Base-by-base conservation (phyloP, 305 asterid species). In the Fraxinus xanthoxyloides region DNA sequence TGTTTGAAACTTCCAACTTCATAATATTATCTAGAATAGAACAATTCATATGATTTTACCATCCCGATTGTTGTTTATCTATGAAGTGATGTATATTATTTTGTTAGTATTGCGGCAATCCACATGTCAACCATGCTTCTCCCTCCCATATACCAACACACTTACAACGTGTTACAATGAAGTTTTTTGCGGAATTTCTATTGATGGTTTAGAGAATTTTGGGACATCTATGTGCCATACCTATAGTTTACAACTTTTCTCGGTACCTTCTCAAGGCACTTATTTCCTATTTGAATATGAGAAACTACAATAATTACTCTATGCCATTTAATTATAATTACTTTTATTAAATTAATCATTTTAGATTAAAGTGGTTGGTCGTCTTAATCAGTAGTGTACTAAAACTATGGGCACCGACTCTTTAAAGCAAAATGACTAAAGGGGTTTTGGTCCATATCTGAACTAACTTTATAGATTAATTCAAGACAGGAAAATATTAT, bases 361-460 rank as follows among this genome's bases (percentile, higher is more conserved):
- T 26, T 59, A 0, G 10, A 7, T 65, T 10, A 65, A 63, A 26
- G 73, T 65, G 17, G 15, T 4, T 26, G 7, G n/a, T 3, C 2
- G 26, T 24, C 73, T 65, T 65, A 65, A 65, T 65, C 73, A 28
- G n/a, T 80, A 28, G n/a, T 80, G 75, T 73, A 54, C 26, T 51
- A 36, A 72, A 43, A 43, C 26, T 56, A 2, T 48, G 59, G 46
- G 77, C 78, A 72, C 78, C 83, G 35, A 72, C 34, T 76, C 30
- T 19, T 30, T 72, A 80, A 54, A 80, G 61, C 79, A 32, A 34
- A 54, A 80, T 73, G 75, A 80, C 74, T 74, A 74, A 56, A 23
- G 24, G 24, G 75, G 75, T 23, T 72, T 54, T 72, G 56, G 54
- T 17, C 32, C 40, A 54, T 34, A 35, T 34, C 56, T 67, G 69